phyloP scores from a whole-genome alignment of 2,329 filamentous ascomycete species.

The Tolypocladium tundrense region DNA sequence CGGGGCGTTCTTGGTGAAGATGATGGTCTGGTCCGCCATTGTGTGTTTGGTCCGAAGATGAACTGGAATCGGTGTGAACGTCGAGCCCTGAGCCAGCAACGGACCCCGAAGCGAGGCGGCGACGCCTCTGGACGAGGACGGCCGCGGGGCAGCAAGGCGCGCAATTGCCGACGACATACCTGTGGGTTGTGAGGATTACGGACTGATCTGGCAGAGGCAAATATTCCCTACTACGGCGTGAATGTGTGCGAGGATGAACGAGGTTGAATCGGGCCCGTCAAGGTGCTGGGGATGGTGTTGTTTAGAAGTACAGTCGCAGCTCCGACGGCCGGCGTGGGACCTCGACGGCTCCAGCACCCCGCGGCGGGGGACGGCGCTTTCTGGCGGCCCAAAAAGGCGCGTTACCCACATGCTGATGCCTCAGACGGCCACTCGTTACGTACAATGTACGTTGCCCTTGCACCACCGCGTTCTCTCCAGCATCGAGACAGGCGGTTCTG shows the following conservation, averaged over 20 bases:
- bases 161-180: conserved; percentile 14
- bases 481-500: background rate
- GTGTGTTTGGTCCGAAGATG: conserved; percentile 22
- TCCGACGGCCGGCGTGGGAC: background rate
- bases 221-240: background rate
- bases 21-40: conserved; percentile 37
- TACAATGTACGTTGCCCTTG: conserved; percentile 2
- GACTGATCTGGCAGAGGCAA: background rate
- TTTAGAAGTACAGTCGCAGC: background rate
- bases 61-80: conserved; percentile 20
- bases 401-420: background rate
- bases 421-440: background rate
- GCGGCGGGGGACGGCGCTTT: background rate
- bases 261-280: background rate
- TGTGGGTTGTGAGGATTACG: conserved; percentile 4
- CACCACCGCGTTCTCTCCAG: background rate
- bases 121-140: background rate
- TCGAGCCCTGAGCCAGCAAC: conserved; percentile 6
- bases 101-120: conserved; percentile 2
- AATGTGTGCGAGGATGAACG: background rate
- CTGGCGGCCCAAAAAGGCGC: conserved; percentile 2
- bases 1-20: conserved; percentile 50
- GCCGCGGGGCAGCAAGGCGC: conserved; percentile 8
- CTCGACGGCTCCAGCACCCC: background rate
- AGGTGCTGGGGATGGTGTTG: background rate